Evolutionary conservation across 2,329 filamentous ascomycete species (phyloP).

Genomic region (Cryphonectria carpinicola): DNA sequence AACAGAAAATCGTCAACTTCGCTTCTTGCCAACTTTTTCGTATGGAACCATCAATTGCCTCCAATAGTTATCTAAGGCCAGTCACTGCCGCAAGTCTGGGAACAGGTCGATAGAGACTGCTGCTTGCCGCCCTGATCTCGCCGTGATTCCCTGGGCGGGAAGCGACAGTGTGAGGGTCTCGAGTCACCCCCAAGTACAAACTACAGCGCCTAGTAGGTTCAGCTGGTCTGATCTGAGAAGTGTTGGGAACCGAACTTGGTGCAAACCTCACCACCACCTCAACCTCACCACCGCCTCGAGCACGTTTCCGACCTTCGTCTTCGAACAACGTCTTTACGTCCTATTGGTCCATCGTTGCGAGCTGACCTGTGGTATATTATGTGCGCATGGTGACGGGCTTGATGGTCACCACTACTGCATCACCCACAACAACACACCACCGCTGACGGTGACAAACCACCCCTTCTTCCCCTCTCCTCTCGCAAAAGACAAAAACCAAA

Average conservation of each 20-base stretch:
- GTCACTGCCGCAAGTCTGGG: neutral
- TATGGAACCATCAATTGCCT: neutral
- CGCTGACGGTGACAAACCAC: neutral
- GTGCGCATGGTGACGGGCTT: neutral
- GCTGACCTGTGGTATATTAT: neutral
- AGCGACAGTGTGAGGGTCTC: neutral
- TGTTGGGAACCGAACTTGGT: neutral
- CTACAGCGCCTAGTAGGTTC: neutral
- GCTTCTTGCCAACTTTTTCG: neutral
- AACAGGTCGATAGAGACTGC: neutral
- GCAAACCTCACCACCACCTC: neutral
- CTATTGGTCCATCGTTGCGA: neutral
- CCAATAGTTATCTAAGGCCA: neutral
- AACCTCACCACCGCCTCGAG: neutral
- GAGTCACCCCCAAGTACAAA: neutral
- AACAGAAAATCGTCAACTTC: neutral
- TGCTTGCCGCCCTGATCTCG: neutral
- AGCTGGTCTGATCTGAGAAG: constrained; percentile 2
- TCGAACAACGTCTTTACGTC: neutral
- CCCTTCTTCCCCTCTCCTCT: neutral
- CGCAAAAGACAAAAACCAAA: neutral
- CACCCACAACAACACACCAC: neutral
- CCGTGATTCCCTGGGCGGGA: neutral
- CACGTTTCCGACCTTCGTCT: neutral
- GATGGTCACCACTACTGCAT: neutral